Evolutionary conservation across 2,329 filamentous ascomycete species (phyloP), one percentile per base, ranked within the genome.

Genomic region (Pseudogymnoascus sp.): DNA sequence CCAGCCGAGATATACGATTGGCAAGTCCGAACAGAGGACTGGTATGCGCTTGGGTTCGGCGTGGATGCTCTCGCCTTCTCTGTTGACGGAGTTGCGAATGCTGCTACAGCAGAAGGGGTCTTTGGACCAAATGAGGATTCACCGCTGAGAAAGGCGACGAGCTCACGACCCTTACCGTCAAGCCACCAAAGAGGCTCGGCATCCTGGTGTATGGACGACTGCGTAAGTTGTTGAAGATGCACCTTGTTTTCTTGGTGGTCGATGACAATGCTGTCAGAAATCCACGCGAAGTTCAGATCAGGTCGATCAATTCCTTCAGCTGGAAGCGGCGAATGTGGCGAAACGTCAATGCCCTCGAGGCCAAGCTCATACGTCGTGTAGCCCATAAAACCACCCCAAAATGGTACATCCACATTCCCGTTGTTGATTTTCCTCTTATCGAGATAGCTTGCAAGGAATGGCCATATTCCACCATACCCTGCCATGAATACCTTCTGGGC

Each of bases 371-470:
- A 89, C 0, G 85, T 86, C 15, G 85, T 80, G 66, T 83, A 88
- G 0, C 87, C 87, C 66, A 89, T 78, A 41, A 89, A 79, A 0
- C 87, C 87, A 62, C 86, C 87, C 84, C 85, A 88, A 67, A 90
- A 90, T 0, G 86, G 82, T 7, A 59, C 26, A 1, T 73, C 64
- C 3, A 59, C 39, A 64, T 72, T 69, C 0, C 74, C 75, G 15
- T 66, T 67, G 15, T 66, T 64, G 8, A 77, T 70, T 60, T 69
- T 74, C 58, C 74, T 75, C 66, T 69, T 69, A n/a, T 74, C 70
- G 68, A 79, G 71, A 61, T 78, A 68, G 58, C 66, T 64, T 24
- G 70, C 70, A 8, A 73, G 60, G n/a, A 70, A 69, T 24, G 64
- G 65, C 71, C 71, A 73, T 6, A 72, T 65, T 7, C 70, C 71